Evolutionary conservation across 2,329 filamentous ascomycete genomes (phyloP).

Genomic region (Chaetomium globosum): DNA sequence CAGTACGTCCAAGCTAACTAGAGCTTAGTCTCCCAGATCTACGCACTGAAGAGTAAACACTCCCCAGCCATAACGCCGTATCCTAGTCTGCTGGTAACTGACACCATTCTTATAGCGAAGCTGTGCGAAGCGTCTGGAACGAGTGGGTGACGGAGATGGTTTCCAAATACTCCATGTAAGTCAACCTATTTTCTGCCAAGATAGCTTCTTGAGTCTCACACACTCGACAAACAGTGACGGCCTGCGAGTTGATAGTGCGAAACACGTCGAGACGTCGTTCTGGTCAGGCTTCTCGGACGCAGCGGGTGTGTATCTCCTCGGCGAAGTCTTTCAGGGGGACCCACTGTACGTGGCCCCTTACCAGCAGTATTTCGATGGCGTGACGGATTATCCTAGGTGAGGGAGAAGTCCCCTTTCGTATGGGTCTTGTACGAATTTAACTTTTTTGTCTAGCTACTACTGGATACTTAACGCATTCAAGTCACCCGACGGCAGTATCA

Average conservation of each 20-base stretch:
- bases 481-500: slow-evolving; percentile 41
- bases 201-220: background rate
- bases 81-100: background rate
- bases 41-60: slow-evolving; percentile 46
- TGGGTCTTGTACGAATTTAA: background rate
- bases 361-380: slow-evolving; percentile 50
- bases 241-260: slow-evolving; percentile 54
- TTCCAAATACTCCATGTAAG: slow-evolving; percentile 34
- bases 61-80: background rate
- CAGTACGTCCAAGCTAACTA: background rate
- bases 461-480: slow-evolving; percentile 39
- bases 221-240: slow-evolving; percentile 48
- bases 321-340: slow-evolving; percentile 55
- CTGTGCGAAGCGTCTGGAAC: slow-evolving; percentile 35
- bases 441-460: slow-evolving; percentile 33
- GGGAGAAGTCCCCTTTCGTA: background rate
- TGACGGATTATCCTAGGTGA: slow-evolving; percentile 55
- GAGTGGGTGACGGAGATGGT: slow-evolving; percentile 34
- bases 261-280: slow-evolving; percentile 53
- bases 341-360: slow-evolving; percentile 50
- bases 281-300: slow-evolving; percentile 50
- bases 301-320: slow-evolving; percentile 53
- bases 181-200: background rate
- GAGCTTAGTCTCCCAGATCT: slow-evolving; percentile 52
- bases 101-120: background rate